These are phyloP conservation scores for Patellaria atrata DNA, from an alignment of 495 filamentous ascomycete genomes.

Conservation along the genomic window DNA sequence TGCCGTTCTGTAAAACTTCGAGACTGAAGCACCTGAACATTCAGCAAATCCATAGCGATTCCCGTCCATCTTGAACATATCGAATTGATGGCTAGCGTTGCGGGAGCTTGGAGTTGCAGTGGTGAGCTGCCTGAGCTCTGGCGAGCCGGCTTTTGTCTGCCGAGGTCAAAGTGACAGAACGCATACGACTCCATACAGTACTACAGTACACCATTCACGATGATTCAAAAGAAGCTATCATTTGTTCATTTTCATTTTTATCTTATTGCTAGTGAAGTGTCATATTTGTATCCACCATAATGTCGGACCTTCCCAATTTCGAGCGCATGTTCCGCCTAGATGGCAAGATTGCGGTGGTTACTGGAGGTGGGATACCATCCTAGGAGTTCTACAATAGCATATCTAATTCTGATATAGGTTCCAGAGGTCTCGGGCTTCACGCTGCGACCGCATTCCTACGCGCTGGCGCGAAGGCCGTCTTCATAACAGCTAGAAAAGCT, in stretches of 20 bases:
- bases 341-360: slow-evolving; percentile 31
- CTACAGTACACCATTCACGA: too few relatives aligned
- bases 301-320: slow-evolving; percentile 25
- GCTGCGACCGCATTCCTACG: slow-evolving; percentile 31
- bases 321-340: slow-evolving; percentile 29
- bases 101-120: too few relatives aligned
- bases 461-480: slow-evolving; percentile 27
- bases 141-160: too few relatives aligned
- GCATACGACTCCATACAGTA: too few relatives aligned
- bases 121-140: too few relatives aligned
- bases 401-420: slow-evolving; percentile 18
- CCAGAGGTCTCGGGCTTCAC: slow-evolving; percentile 30
- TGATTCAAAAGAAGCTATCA: too few relatives aligned
- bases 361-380: slow-evolving; percentile 20
- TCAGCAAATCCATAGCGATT: too few relatives aligned
- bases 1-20: too few relatives aligned
- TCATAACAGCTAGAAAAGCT: slow-evolving; percentile 29
- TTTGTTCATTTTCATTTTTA: background rate
- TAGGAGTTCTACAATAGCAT: background rate
- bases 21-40: too few relatives aligned
- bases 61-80: too few relatives aligned
- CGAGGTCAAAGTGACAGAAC: too few relatives aligned
- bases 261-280: background rate
- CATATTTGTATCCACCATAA: slow-evolving; percentile 10
- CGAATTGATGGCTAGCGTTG: too few relatives aligned